Evolutionary conservation across 805 yeast genomes (phyloP), one percentile per base, ranked within the genome.

Genomic region (Nakazawaea holstii): DNA sequence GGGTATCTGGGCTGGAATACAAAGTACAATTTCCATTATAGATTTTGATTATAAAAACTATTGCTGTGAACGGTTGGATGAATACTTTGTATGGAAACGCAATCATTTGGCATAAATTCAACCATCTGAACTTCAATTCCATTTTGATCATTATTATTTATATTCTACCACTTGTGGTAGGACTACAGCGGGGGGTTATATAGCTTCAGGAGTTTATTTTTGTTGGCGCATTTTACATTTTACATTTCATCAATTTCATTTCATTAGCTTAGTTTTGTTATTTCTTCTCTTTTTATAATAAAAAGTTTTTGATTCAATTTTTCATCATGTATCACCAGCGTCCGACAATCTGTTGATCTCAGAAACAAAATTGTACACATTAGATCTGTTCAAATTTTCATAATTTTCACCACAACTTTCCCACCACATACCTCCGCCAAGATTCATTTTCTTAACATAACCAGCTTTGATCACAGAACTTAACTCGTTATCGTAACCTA

Each of bases 381-480:
- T 59, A 0, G 82, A 76, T 32, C 68, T 56, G 1, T 57, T 45
- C 2, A 57, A 54, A 40, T 67, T 55, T 1, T 35, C 31, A 41
- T 64, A 58, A 2, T 64, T 56, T 57, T 89, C 96, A 2, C 96
- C 96, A 49, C 83, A 74, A 0, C 96, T 83, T 57, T 92, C 97
- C 98, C 98, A 92, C 84, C 87, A 91, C 79, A 94, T 82, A 0
- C 87, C 96, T 0, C 99, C 98, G 0, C 84, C 95, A 8, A 90
- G 65, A 0, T 68, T 58, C 6, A 67, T 61, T 17, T 62, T 54
- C 35, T 53, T 55, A 7, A 84, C 79, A 55, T 78, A 89, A 28
- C 67, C 56, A 0, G 88, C 89, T 60, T 92, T 94, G 14, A 56
- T 55, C 8, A 59, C 56, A 2, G 76, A 78, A 1, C 84, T 72